These are phyloP conservation scores for Tripterygium wilfordii DNA, from an alignment of 177 flowering plant species.

Conservation along the genomic window DNA sequence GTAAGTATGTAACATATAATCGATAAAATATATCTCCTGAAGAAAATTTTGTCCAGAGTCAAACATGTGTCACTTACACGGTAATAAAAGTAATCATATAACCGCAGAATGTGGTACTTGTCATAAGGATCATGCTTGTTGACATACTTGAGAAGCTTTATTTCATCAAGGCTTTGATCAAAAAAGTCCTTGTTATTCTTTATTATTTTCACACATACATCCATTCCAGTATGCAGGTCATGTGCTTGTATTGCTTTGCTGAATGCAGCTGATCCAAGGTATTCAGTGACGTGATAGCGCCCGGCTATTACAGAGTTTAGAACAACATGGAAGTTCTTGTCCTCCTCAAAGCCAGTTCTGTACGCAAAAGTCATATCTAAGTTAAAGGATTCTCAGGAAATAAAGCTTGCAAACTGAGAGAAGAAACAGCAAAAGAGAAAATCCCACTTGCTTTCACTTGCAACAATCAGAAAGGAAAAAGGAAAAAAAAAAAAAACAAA, in stretches of 20 bases:
- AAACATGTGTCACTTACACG: slow-evolving; percentile 60
- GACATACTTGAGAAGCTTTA: slow-evolving; percentile 95
- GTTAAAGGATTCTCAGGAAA: background rate
- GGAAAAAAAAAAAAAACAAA: too few relatives aligned
- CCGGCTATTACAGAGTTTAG: slow-evolving; percentile 96
- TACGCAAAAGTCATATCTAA: slow-evolving; percentile 9
- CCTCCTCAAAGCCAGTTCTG: slow-evolving; percentile 99
- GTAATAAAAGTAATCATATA: slow-evolving; percentile 96
- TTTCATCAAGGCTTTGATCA: slow-evolving; percentile 99
- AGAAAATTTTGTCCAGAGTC: too few relatives aligned
- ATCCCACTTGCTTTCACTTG: too few relatives aligned
- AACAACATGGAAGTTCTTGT: slow-evolving; percentile 95
- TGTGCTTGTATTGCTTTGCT: slow-evolving; percentile 99
- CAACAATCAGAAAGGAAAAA: too few relatives aligned
- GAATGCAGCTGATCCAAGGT: slow-evolving; percentile 98
- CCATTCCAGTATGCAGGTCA: slow-evolving; percentile 97
- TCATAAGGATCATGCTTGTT: slow-evolving; percentile 97
- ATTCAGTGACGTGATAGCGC: slow-evolving; percentile 97
- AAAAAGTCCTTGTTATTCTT: slow-evolving; percentile 99
- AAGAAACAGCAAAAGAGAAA: too few relatives aligned
- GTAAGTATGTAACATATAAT: too few relatives aligned
- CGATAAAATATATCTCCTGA: too few relatives aligned
- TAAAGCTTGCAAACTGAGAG: background rate
- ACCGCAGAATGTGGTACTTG: slow-evolving; percentile 85
- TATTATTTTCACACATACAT: slow-evolving; percentile 95